Evolutionary conservation across 2,329 filamentous ascomycete genomes (phyloP).

Genomic region (Pseudogymnoascus verrucosus): DNA sequence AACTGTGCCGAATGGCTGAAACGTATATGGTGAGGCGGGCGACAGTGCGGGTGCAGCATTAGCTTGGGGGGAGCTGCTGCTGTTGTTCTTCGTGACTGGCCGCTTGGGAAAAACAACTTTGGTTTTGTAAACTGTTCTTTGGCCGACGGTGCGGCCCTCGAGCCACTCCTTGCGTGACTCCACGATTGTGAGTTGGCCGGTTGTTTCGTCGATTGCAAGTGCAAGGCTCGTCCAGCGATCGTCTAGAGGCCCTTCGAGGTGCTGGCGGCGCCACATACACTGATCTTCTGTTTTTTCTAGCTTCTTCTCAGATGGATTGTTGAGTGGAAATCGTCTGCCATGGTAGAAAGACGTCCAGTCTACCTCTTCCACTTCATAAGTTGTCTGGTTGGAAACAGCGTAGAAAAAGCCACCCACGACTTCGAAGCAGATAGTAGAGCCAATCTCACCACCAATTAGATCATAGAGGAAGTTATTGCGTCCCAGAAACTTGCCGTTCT

Average conservation of each 20-base stretch:
- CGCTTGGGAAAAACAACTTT: constrained; percentile 37
- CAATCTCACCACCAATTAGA: constrained; percentile 57
- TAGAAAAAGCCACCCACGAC: constrained; percentile 61
- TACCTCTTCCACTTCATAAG: constrained; percentile 53
- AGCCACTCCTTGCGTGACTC: constrained; percentile 65
- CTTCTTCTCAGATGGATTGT: constrained; percentile 32
- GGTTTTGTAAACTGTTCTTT: constrained; percentile 58
- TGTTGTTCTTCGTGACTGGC: background rate
- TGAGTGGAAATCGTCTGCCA: constrained; percentile 54
- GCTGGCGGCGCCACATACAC: constrained; percentile 56
- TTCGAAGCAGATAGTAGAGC: constrained; percentile 63
- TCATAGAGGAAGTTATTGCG: constrained; percentile 45
- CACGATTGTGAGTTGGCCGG: constrained; percentile 50
- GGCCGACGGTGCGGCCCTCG: constrained; percentile 46
- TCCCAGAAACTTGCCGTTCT: constrained; percentile 32
- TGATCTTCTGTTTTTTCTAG: constrained; percentile 37
- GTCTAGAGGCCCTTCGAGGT: constrained; percentile 63
- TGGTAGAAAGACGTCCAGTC: constrained; percentile 65
- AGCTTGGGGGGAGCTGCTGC: background rate
- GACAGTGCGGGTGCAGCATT: background rate
- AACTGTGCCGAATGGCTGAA: background rate
- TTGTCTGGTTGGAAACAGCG: constrained; percentile 57
- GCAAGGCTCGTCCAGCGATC: constrained; percentile 64
- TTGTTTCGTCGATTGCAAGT: constrained; percentile 51
- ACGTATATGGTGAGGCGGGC: background rate